Base-by-base conservation (phyloP, 2,329 filamentous ascomycete species). In the Mycogone perniciosa region DNA sequence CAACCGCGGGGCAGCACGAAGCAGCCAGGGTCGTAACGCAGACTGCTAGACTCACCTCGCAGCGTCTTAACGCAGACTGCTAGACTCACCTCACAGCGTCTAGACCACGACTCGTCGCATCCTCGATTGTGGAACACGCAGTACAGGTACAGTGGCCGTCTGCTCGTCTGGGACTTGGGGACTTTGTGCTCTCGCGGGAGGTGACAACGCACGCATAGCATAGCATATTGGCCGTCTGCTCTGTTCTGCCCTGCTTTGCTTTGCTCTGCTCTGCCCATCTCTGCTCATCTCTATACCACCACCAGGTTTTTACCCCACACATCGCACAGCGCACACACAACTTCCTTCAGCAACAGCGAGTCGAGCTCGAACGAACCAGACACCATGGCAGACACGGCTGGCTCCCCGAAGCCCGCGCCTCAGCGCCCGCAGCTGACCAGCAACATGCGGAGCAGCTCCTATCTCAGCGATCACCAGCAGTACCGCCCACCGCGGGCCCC, bases 381-480 rank as follows among this genome's bases (percentile, higher is more conserved):
- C 10, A 42, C 26, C 6, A 49, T 53, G 51, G 46, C 51, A 46
- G 51, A 53, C 46, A 30, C 46, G 26, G 41, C 43, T 7, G 39
- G 59, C 48, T 55, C 59, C 20, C 51, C 64, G 52, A 67, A 63
- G 57, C 64, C 62, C 52, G 59, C 56, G 56, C 63, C 67, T 46
- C 59, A 64, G 59, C 73, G 76, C 43, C 76, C 76, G 49, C 75
- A 77, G 62, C 67, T 80, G 58, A 64, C 69, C 44, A 69, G 68
- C 48, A 66, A 69, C 48, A 79, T 77, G 76, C 76, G 81, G 61
- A 82, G 76, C 69, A 79, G 76, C 64, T 84, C 80, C 10, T 84
- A 80, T 61, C 70, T 84, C 51, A 75, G 75, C 63, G 81, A 84
- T 57, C 78, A 84, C 60, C 80, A 84, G 64, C 79, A 84, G 61